Evolutionary conservation across 345 rosid genomes (phyloP), one percentile per base, ranked within the genome.

Genomic region (Boechera retrofracta): DNA sequence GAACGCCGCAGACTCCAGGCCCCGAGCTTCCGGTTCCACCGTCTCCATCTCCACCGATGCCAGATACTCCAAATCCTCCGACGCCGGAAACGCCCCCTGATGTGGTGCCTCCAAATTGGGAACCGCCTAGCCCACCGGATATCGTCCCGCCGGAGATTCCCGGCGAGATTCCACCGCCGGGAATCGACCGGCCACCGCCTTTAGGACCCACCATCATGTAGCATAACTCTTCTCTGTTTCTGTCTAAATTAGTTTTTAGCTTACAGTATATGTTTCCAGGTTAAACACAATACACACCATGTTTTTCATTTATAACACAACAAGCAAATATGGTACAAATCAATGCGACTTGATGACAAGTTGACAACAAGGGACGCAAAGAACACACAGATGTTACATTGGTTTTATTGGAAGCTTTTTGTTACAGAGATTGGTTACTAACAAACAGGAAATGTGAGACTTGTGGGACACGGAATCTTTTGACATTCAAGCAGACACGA

Each of bases 401-500:
- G 56, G 62, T 57, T 72, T 78, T 72, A 78, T 67, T 78, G 21
- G 38, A 24, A 61, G 61, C n/a, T 13, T 61, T 2, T 29, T 69
- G 15, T 18, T 42, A 69, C 24, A 8, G 4, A 67, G 44, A 45
- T 49, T 49, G 39, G 41, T 36, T 32, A 36, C 32, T 53, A 69
- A 6, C 45, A 44, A 52, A 10, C 38, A 33, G 42, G 15, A 39
- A 31, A 21, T 5, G 7, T 1, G 59, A 42, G 32, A 58, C 70
- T 66, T 78, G 58, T 53, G 41, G 35, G 0, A 67, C 59, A 72
- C 10, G 74, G 7, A 8, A 5, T 16, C 56, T 44, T 44, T 44
- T 44, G 6, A 1, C 38, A 33, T 72, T 69, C 73, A 93, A 63
- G 89, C 93, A 36, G 88, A 80, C 62, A 87, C 87, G 11, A 88